Evolutionary conservation across 768 basidiomycete species (phyloP), one percentile per base, ranked within the genome.

Genomic region (Tricholoma sp.): DNA sequence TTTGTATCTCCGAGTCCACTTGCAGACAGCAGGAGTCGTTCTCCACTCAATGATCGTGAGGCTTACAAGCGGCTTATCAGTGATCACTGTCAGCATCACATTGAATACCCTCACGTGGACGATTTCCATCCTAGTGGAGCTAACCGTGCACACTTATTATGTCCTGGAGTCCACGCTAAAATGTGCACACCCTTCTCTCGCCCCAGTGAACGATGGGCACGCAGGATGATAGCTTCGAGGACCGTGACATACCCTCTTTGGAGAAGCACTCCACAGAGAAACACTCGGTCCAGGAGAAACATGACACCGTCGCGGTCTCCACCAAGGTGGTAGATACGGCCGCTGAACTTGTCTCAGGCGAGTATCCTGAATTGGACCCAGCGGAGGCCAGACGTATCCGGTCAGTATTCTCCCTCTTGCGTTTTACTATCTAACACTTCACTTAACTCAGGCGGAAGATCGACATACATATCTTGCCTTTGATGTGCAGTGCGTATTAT

Each of bases 401-500:
- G 83, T 81, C 52, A 36, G 71, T 63, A 50, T 12, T 11, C 45
- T 24, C 12, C 50, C 36, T 37, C 13, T 20, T 20, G 11, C 20
- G 2, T 32, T 11, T 8, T 18, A 18, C 17, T 44, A 13, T 18
- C 15, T 17, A 39, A 4, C 44, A 39, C 6, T 12, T n/a, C 34
- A n/a, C 24, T 24, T 24, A 4, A 20, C 11, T 6, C 42, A 77
- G 80, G 58, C 75, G 68, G 63, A 88, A 89, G 68, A 87, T 89
- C 42, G 87, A 88, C 68, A 68, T 69, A 57, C 80, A 86, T 66
- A 81, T 89, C 24, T 66, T 89, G 33, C 86, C 86, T 20, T 68
- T 89, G 63, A 89, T 88, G 86, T 86, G 83, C 59, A 75, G 86
- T 87, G 66, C 63, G 86, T 80, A 7, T 24, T 39, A 24, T 7